Evolutionary conservation across 208 protist species (phyloP), one percentile per base, ranked within the genome.

Genomic region (Trypanosoma theileri): DNA sequence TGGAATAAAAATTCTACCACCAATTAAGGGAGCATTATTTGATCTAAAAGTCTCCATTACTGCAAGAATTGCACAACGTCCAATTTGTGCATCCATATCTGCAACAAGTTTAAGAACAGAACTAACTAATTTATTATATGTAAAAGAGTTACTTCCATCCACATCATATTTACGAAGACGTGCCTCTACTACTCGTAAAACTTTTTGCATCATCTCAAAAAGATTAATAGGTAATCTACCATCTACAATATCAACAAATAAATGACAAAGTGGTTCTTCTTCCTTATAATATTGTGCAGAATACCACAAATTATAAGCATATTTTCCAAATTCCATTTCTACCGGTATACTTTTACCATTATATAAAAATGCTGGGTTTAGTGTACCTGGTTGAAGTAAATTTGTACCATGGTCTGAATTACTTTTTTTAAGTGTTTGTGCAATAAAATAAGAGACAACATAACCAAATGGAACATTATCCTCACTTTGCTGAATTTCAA

Each of bases 281-380:
- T 66, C 19, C 40, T 77, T 80, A 63, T 91, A 81, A 48, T 78
- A 80, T 65, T 84, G 74, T 57, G 83, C 73, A 14, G 63, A 51
- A 53, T 80, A 85, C 85, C 88, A 93, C 57, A 93, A 41, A 64
- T 93, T 93, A 75, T 93, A 93, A 13, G 71, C 79, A 40, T 81
- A 86, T 1, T 80, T 77, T 53, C 77, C 68, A 66, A 86, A 81
- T 68, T 93, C 85, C 31, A 91, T 31, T 69, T 89, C 84, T 26
- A 86, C 71, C 17, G 77, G 59, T 24, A 59, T 53, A 17, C 52
- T 52, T 42, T 80, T 74, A 13, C 73, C 67, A 24, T 48, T 46
- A 57, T 67, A 24, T 17, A 61, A 61, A 70, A 75, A 81, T 17
- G 45, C 40, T 17, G 73, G 68, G 40, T 75, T 68, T 21, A 83